These are phyloP conservation scores for Cystofilobasidium bisporidii DNA, from an alignment of 768 basidiomycete genomes.

Conservation along the genomic window DNA sequence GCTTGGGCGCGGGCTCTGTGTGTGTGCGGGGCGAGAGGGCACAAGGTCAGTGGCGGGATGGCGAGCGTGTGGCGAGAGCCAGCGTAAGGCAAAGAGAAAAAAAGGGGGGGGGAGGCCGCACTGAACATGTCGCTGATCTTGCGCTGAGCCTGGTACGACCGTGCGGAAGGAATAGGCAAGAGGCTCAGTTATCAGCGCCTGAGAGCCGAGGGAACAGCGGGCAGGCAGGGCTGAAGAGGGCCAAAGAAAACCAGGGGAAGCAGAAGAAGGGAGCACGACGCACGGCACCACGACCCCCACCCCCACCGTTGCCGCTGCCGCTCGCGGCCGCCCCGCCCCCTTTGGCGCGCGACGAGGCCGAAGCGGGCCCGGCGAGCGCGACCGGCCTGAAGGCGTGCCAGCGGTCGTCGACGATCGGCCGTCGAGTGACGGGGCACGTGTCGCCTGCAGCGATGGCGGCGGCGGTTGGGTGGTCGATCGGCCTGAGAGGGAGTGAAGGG, in stretches of 20 bases:
- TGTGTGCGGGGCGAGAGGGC: neutral
- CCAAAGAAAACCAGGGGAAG: no score
- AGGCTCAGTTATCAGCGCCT: no score
- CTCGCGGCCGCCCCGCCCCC: neutral
- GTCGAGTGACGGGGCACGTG: slow-evolving; percentile 57
- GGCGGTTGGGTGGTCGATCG: slow-evolving; percentile 57
- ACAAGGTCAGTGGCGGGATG: neutral
- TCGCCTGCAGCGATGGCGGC: slow-evolving; percentile 59
- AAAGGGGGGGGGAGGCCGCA: no score
- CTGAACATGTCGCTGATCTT: slow-evolving; percentile 24
- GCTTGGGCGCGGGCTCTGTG: slow-evolving; percentile 6
- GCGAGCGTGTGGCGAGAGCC: neutral
- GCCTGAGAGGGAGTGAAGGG: no score
- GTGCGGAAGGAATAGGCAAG: no score
- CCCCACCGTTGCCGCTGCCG: slow-evolving; percentile 4
- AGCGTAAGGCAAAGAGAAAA: neutral
- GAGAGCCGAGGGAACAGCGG: no score
- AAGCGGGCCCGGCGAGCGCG: slow-evolving; percentile 30
- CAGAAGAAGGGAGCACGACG: no score
- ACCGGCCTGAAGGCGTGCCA: slow-evolving; percentile 56
- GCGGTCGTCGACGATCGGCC: slow-evolving; percentile 70
- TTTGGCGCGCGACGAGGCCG: no score
- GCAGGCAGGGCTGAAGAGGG: no score
- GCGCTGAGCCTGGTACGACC: neutral
- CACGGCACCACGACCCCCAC: no score